Base-by-base conservation (phyloP, 225 moss, liverwort and hornwort species). In the Pseudoscleropodium purum region DNA sequence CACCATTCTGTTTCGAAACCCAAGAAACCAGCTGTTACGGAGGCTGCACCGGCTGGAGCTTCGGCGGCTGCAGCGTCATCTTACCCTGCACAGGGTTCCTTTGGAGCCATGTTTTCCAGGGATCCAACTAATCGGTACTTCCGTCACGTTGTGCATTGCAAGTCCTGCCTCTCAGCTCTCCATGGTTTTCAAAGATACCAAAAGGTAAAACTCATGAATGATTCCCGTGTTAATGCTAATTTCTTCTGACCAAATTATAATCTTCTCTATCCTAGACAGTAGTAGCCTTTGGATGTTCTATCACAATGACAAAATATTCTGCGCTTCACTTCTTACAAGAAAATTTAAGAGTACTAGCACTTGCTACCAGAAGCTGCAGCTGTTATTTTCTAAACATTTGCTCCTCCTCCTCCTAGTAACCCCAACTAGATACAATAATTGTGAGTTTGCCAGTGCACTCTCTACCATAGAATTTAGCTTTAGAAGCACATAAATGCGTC, bases 141-240 rank as follows among this genome's bases (percentile, higher is more conserved):
- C 83, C 93, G 95, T 15, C 97, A 97, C 61, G 90, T 96, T 13
- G 91, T 97, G n/a, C 96, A 97, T 86, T 97, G 97, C 91, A 94
- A 93, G 74, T 34, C 91, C 12, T 96, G 97, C 87, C 91, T 94
- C 64, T 81, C 64, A 6, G 92, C 91, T 21, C 84, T 96, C 31
- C 83, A 82, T 33, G 89, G 41, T 62, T 96, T 96, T 41, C 91
- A 92, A 47, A 95, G 85, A 81, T 90, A 59, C 37, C 92, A 93
- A 82, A 93, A 95, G 87, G 93, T 90, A 17, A 45, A 33, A 17
- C 47, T 64, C 49, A 27, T n/a, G 27, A 76, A 34, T 34, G 51
- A 76, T n/a, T 75, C 62, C 62, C 49, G 45, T 26, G 33, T 5
- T 16, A 26, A 64, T 85, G 24, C 45, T 43, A 43, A 12, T 60